These are phyloP conservation scores for Halenospora varia DNA, from an alignment of 495 filamentous ascomycete genomes.

Conservation along the genomic window DNA sequence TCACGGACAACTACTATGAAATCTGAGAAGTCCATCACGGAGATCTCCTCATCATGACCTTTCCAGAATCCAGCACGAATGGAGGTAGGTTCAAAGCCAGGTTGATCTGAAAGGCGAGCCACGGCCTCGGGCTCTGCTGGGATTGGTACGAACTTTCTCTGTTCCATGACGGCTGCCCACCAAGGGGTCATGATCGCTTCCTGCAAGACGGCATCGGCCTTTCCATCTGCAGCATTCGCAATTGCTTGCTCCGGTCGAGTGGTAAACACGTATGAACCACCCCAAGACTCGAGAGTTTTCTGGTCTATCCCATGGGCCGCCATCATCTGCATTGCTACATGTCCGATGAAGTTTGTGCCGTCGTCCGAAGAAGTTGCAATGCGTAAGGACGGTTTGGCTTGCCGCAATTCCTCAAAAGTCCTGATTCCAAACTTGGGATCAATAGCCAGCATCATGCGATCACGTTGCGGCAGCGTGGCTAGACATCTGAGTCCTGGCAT, in stretches of 20 bases:
- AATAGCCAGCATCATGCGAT: neutral
- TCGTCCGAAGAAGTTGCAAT: neutral
- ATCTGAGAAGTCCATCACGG: conserved; percentile 20
- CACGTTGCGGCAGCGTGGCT: neutral
- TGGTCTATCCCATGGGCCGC: neutral
- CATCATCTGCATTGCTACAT: neutral
- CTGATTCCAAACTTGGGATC: neutral
- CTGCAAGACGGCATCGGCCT: conserved; percentile 17
- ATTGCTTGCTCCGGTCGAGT: conserved; percentile 17
- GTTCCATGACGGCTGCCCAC: conserved; percentile 21
- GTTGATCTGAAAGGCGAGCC: neutral
- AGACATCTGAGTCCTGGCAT: neutral
- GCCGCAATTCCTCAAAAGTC: neutral
- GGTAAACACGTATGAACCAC: conserved; percentile 10
- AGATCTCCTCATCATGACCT: conserved; percentile 1
- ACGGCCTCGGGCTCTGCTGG: conserved; percentile 5
- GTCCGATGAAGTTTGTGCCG: neutral
- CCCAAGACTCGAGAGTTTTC: conserved; percentile 9
- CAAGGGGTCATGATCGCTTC: conserved; percentile 26
- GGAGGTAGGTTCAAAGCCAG: neutral
- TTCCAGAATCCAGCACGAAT: conserved; percentile 13
- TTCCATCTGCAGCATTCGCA: conserved; percentile 6
- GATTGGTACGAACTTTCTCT: conserved; percentile 2
- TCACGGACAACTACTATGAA: conserved; percentile 20
- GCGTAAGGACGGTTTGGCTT: neutral